Evolutionary conservation across 352 stramenopile genomes (phyloP).

Genomic region (Globisporangium cystogenes): DNA sequence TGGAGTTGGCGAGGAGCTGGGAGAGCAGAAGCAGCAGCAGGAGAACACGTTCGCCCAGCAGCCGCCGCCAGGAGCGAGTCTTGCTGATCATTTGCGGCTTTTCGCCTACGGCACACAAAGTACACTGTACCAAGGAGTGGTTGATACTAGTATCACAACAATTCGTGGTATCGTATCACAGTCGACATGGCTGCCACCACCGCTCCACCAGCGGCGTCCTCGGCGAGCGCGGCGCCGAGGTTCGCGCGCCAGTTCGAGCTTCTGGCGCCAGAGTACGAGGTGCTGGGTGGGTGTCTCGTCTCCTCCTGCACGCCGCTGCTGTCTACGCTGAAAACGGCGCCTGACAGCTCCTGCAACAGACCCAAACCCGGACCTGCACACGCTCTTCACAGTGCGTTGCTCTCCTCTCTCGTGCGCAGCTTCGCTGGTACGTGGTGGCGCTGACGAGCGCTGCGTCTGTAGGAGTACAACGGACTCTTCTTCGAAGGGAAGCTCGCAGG

Average conservation of each 20-base stretch:
- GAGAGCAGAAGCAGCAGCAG: background rate
- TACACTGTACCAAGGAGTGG: no score
- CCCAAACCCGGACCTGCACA: slow-evolving; percentile 75
- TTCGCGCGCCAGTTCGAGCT: slow-evolving; percentile 30
- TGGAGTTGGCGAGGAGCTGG: background rate
- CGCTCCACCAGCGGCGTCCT: no score
- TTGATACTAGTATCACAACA: no score
- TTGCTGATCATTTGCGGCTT: no score
- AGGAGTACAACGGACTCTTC: slow-evolving; percentile 81
- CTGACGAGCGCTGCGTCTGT: background rate
- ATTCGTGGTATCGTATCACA: no score
- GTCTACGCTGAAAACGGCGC: background rate
- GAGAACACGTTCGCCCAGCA: no score
- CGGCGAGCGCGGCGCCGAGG: background rate
- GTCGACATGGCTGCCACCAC: background rate
- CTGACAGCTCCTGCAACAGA: slow-evolving; percentile 27
- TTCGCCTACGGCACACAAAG: no score
- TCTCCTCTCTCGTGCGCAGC: background rate
- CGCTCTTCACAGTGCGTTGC: slow-evolving; percentile 52
- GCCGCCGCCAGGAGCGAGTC: no score
- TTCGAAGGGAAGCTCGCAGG: slow-evolving; percentile 70
- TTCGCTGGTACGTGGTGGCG: background rate
- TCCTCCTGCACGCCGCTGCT: background rate
- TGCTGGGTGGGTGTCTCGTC: slow-evolving; percentile 32
- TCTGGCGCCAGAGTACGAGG: slow-evolving; percentile 62